Conservation (phyloP, 2,329 filamentous ascomycete species). For the Anthostomella pinea region DNA sequence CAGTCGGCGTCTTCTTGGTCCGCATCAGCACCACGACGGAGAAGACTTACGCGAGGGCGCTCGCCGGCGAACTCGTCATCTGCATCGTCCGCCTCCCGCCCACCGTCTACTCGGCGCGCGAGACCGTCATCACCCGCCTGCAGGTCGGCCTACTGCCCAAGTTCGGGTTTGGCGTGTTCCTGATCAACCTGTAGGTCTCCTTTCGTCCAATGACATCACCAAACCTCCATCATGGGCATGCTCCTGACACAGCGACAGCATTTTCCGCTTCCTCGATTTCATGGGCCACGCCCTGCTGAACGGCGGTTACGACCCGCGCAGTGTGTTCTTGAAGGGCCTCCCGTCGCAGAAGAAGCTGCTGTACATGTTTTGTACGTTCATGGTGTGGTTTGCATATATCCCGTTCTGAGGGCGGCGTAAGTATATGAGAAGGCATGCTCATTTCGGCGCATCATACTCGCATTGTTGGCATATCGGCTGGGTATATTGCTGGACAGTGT, state of each 20-base stretch:
- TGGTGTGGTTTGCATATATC: slow-evolving; percentile 33
- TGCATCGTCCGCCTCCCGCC: slow-evolving; percentile 30
- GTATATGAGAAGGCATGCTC: no score
- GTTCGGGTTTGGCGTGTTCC: slow-evolving; percentile 29
- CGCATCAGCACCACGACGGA: slow-evolving; percentile 27
- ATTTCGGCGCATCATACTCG: neutral
- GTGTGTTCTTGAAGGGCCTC: slow-evolving; percentile 25
- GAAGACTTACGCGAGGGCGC: slow-evolving; percentile 25
- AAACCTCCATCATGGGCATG: neutral
- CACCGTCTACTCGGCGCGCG: slow-evolving; percentile 28
- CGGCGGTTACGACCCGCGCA: slow-evolving; percentile 29
- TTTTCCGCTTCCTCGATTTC: slow-evolving; percentile 29
- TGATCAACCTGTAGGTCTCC: slow-evolving; percentile 30
- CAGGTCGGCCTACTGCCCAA: slow-evolving; percentile 23
- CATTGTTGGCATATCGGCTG: no score
- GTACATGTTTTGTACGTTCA: slow-evolving; percentile 28
- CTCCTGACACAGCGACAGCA: slow-evolving; percentile 14
- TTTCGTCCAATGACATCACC: neutral
- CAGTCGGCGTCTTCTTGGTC: slow-evolving; percentile 24
- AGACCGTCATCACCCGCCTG: slow-evolving; percentile 21
- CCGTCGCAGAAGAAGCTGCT: slow-evolving; percentile 22
- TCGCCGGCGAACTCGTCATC: slow-evolving; percentile 26
- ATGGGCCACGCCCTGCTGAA: slow-evolving; percentile 29
- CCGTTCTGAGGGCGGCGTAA: no score
- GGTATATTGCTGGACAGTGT: no score